phyloP scores from a whole-genome alignment of 2,329 filamentous ascomycete genomes.

The Sordariomycetes sp. region DNA sequence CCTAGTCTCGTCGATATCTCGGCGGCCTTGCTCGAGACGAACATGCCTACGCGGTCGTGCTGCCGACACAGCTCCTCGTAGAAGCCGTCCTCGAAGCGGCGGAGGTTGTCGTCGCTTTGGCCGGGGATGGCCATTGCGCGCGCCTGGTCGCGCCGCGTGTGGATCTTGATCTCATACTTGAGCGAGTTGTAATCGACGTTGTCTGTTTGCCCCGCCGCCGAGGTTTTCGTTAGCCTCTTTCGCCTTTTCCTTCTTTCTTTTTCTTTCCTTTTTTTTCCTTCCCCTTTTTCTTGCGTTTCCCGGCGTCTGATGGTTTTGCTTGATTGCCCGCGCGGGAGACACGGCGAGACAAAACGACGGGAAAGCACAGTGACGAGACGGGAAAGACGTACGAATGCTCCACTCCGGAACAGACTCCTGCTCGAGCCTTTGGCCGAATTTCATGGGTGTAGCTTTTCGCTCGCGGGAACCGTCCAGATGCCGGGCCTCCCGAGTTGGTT shows the following conservation, averaged over 20 bases:
- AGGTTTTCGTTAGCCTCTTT: background rate
- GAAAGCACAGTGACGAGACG: background rate
- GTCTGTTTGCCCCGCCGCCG: slow-evolving; percentile 30
- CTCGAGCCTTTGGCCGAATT: slow-evolving; percentile 64
- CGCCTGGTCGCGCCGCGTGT: slow-evolving; percentile 60
- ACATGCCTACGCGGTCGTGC: slow-evolving; percentile 65
- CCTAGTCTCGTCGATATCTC: slow-evolving; percentile 60
- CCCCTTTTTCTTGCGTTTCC: too few species aligned
- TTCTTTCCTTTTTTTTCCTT: too few species aligned
- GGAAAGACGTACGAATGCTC: slow-evolving; percentile 49
- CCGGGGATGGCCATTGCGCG: slow-evolving; percentile 63
- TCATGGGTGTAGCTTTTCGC: slow-evolving; percentile 38
- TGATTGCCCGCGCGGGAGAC: background rate
- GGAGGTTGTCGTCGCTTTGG: slow-evolving; percentile 42
- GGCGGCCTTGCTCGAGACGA: slow-evolving; percentile 67
- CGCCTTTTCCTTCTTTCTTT: too few species aligned
- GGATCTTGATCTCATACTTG: slow-evolving; percentile 70
- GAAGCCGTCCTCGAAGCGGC: slow-evolving; percentile 58
- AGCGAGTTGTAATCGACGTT: slow-evolving; percentile 85
- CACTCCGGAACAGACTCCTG: slow-evolving; percentile 70
- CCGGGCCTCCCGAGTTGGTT: background rate
- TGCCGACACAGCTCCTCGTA: slow-evolving; percentile 59
- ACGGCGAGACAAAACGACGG: too few species aligned
- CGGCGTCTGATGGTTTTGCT: background rate
- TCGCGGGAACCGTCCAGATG: background rate